Percentiles rank a stretch among this genome's conserved stretches.
Conservation (phyloP, 1,139 yeast genomes). For the Protomyces macrosporus region DNA sequence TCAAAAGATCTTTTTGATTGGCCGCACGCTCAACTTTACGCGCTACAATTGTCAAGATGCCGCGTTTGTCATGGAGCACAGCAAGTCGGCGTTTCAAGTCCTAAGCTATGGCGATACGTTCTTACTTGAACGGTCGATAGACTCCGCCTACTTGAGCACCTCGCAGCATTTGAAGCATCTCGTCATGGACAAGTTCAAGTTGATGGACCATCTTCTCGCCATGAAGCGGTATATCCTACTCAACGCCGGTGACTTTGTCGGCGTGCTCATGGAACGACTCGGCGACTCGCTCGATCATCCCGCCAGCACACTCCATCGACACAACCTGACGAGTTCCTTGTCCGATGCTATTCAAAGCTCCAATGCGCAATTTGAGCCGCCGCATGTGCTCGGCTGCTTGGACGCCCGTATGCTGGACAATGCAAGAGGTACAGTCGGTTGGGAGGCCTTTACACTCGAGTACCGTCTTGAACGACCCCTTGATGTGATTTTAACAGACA, state of each 20-base stretch:
- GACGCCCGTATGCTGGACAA: constrained; percentile 76
- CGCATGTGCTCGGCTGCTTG: constrained; percentile 49
- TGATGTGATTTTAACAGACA: constrained; percentile 40
- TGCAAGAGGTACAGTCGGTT: constrained; percentile 59
- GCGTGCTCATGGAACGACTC: constrained; percentile 57
- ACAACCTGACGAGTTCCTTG: constrained; percentile 59
- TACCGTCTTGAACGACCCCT: constrained; percentile 60
- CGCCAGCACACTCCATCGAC: constrained; percentile 58
- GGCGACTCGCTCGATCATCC: constrained; percentile 54
- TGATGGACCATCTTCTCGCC: constrained; percentile 55
- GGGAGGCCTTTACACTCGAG: constrained; percentile 92
- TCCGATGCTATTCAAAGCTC: constrained; percentile 63
- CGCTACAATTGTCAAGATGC: constrained; percentile 59
- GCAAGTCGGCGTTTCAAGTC: constrained; percentile 38
- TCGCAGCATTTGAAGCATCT: constrained; percentile 50
- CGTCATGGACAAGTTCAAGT: constrained; percentile 48
- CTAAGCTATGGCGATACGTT: constrained; percentile 35
- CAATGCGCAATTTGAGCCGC: constrained; percentile 49
- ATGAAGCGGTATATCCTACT: constrained; percentile 65
- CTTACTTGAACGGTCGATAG: constrained; percentile 45
- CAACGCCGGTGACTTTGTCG: constrained; percentile 73
- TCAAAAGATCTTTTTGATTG: constrained; percentile 61
- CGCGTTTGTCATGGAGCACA: constrained; percentile 49
- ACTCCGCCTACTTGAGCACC: constrained; percentile 54
- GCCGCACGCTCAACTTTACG: constrained; percentile 68